Conservation (phyloP, 441 rosid genomes). For the Melastoma candidum region DNA sequence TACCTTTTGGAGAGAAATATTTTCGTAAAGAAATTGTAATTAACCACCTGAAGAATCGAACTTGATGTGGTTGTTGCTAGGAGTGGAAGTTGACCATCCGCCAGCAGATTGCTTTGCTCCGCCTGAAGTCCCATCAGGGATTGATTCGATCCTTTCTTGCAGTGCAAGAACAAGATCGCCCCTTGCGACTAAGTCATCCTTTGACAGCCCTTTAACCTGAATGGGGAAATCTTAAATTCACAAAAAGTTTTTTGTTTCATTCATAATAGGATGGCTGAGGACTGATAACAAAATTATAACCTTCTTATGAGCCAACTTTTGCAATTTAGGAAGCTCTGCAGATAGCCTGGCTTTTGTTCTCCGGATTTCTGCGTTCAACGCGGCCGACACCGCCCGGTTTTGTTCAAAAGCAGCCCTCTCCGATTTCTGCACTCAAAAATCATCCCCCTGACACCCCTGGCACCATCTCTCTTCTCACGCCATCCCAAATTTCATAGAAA, state of each 20-base stretch:
- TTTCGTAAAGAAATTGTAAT: slow-evolving; percentile 4
- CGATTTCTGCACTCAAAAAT: slow-evolving; percentile 29
- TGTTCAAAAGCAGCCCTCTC: slow-evolving; percentile 34
- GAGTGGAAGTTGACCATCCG: slow-evolving; percentile 42
- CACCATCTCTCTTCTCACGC: neutral
- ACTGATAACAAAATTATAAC: slow-evolving; percentile 12
- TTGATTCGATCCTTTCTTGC: slow-evolving; percentile 41
- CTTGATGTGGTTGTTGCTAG: slow-evolving; percentile 32
- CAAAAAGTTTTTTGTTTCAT: too few species aligned
- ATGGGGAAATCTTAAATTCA: neutral
- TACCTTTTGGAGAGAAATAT: slow-evolving; percentile 1
- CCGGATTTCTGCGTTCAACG: slow-evolving; percentile 59
- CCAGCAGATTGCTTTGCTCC: slow-evolving; percentile 23
- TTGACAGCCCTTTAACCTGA: slow-evolving; percentile 54
- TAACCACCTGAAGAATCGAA: slow-evolving; percentile 49
- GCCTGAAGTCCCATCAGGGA: slow-evolving; percentile 35
- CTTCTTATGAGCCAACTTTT: slow-evolving; percentile 45
- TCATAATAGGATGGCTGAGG: too few species aligned
- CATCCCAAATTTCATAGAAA: neutral
- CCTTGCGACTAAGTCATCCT: slow-evolving; percentile 38
- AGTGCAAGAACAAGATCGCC: slow-evolving; percentile 35
- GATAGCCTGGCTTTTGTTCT: slow-evolving; percentile 42
- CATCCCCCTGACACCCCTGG: too few species aligned
- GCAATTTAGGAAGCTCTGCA: slow-evolving; percentile 49
- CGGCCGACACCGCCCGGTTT: slow-evolving; percentile 48